Evolutionary conservation across 306 rosid species (phyloP), one percentile per base, ranked within the genome.

Genomic region (Hippophae tibetana): DNA sequence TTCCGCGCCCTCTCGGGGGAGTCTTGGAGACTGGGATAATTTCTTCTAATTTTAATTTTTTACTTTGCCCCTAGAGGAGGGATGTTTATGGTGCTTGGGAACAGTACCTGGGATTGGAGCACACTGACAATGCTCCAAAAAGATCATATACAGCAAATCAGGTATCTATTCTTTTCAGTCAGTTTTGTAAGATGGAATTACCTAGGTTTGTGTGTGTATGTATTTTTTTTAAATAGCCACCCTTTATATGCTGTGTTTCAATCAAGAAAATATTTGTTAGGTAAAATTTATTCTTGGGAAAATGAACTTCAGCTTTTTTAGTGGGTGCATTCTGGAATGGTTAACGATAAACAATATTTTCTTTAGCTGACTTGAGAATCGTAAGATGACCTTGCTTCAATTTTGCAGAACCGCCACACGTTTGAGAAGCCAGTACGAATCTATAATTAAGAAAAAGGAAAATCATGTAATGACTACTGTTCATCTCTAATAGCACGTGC

Each of bases 51-150:
- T 52, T 40, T 58, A 8, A 42, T 10, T 66, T 65, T 47, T 31
- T 4, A 31, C 38, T 31, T 31, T 31, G 38, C 38, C 5, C 5
- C 38, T 57, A 89, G 96, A 81, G 86, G 67, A 81, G 90, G 65
- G 94, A 83, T 63, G 72, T 83, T 47, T 85, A 85, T 47, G 94
- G 96, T 11, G 90, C 90, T 14, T 89, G 96, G 96, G 96, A 89
- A 74, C 96, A 89, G 63, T 89, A 83, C 69, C 96, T 89, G 38
- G 96, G 96, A 57, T 64, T 89, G 75, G 96, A 89, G 59, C 96
- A 89, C 69, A 64, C 83, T 49, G 88, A 81, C 72, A 79, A 57
- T 79, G 55, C 82, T 46, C 84, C 90, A 13, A 85, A 77, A 63
- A 81, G 94, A 69, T 79, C 86, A 11, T 77, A 76, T 70, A 66